phyloP scores from a whole-genome alignment of 352 stramenopile species.

The Pythium sukuiense region DNA sequence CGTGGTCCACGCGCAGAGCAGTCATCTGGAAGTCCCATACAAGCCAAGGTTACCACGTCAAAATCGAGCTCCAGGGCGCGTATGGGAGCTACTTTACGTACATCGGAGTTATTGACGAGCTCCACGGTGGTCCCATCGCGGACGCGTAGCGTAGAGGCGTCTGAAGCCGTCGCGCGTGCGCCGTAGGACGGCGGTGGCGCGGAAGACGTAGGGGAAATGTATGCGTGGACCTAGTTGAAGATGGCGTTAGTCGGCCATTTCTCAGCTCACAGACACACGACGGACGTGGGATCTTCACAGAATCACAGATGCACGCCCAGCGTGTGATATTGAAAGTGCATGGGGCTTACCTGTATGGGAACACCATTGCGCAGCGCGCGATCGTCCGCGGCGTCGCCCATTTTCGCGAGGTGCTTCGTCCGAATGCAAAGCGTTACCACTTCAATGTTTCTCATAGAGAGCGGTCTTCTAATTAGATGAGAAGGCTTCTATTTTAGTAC shows the following conservation, averaged over 20 bases:
- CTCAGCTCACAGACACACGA: background rate
- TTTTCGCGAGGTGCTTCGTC: background rate
- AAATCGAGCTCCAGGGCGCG: background rate
- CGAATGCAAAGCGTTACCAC: slow-evolving; percentile 6
- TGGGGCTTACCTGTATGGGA: slow-evolving; percentile 18
- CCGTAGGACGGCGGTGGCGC: background rate
- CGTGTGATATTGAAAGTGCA: background rate
- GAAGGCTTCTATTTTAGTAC: too few relatives aligned
- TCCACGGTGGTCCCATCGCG: slow-evolving; percentile 47
- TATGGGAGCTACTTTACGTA: slow-evolving; percentile 12
- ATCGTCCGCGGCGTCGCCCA: slow-evolving; percentile 17
- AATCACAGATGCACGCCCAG: background rate
- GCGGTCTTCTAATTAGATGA: background rate
- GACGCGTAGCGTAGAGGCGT: slow-evolving; percentile 42
- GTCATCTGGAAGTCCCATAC: slow-evolving; percentile 22
- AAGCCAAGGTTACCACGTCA: background rate
- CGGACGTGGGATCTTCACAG: background rate
- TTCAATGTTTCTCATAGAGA: background rate
- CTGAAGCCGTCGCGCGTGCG: slow-evolving; percentile 3
- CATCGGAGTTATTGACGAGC: slow-evolving; percentile 32
- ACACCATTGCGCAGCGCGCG: slow-evolving; percentile 17
- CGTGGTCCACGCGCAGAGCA: slow-evolving; percentile 35
- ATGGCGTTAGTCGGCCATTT: background rate
- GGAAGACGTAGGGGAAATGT: slow-evolving; percentile 15
- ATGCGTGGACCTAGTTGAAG: slow-evolving; percentile 17